A percentile compares a stretch with the other conserved stretches of the same genome.
Evolutionary conservation across 805 yeast genomes (phyloP).

Genomic region (Candida wancherniae): DNA sequence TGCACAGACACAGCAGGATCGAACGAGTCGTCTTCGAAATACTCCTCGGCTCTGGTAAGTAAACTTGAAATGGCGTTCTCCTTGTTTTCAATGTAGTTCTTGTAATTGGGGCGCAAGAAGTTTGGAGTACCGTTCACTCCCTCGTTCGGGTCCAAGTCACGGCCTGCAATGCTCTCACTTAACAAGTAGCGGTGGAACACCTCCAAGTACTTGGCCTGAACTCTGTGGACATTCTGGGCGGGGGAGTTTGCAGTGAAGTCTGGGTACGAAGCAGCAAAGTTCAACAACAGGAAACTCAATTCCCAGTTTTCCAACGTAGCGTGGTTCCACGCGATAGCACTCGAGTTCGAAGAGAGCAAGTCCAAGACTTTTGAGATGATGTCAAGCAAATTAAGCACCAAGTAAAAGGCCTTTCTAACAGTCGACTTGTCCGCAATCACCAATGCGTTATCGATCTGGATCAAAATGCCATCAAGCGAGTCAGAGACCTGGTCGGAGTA

Average conservation of each 20-base stretch:
- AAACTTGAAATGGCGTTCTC: constrained; percentile 40
- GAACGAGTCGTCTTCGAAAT: constrained; percentile 22
- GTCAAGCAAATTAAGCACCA: constrained; percentile 27
- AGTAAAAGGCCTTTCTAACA: constrained; percentile 13
- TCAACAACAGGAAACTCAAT: constrained; percentile 29
- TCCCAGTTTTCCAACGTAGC: constrained; percentile 44
- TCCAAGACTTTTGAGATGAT: constrained; percentile 29
- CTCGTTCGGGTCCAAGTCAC: constrained; percentile 10
- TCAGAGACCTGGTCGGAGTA: constrained; percentile 85
- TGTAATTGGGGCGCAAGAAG: constrained; percentile 35
- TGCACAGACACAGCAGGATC: constrained; percentile 8
- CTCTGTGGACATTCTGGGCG: constrained; percentile 21
- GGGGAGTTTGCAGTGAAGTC: constrained; percentile 10
- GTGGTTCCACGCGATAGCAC: constrained; percentile 38
- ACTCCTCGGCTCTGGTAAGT: constrained; percentile 33
- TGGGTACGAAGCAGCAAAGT: constrained; percentile 17
- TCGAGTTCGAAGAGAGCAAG: constrained; percentile 27
- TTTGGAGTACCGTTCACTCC: constrained; percentile 11
- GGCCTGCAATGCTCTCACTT: no score
- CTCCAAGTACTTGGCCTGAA: constrained; percentile 38
- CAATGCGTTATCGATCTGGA: constrained; percentile 36
- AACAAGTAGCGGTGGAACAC: constrained; percentile 35
- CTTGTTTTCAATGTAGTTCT: constrained; percentile 36
- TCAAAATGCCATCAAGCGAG: constrained; percentile 63
- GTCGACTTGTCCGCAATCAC: constrained; percentile 6